Base-by-base conservation (phyloP, 257 asterid species). In the Solanum gandarillasii region DNA sequence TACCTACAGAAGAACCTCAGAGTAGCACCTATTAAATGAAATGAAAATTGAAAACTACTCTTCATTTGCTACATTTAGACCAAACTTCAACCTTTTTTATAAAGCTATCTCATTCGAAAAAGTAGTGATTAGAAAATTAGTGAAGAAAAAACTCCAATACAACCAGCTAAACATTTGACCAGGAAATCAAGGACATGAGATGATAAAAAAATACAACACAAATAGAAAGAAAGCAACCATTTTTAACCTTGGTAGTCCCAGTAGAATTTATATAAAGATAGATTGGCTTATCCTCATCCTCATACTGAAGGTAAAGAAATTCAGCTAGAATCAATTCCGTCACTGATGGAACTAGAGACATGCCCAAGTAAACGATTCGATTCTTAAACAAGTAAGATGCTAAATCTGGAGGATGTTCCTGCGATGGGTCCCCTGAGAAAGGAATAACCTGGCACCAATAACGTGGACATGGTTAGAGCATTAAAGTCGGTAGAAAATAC, bases 341-440 rank as follows among this genome's bases (percentile, higher is more conserved):
- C 90, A 97, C 99, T 41, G 98, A 92, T 85, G 99, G 98, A 92
- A 95, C 97, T 46, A 97, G 90, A 89, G 98, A 90, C 98, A 94
- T 95, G 55, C 99, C 99, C 96, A 97, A 89, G 93, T 96, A 97
- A 85, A 97, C 98, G 65, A 97, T 96, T 76, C 99, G 95, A 85
- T 96, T 93, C 92, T 92, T 92, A 90, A 89, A 96, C 89, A 96
- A 90, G 94, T 95, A 95, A 23, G 99, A 96, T 29, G 98, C 98
- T 84, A 97, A 93, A 94, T 97, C 99, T 86, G 99, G 99, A 12
- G 99, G 99, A 90, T 99, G 96, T 85, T 94, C 98, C 93, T 96
- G 96, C 94, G 94, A 93, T 72, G 96, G 87, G 93, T 95, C 89
- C 98, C 98, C 90, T 65, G 98, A 88, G 90, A 94, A 95, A 58